phyloP scores from a whole-genome alignment of 1,139 yeast species.

The Candida labiduridarum region DNA sequence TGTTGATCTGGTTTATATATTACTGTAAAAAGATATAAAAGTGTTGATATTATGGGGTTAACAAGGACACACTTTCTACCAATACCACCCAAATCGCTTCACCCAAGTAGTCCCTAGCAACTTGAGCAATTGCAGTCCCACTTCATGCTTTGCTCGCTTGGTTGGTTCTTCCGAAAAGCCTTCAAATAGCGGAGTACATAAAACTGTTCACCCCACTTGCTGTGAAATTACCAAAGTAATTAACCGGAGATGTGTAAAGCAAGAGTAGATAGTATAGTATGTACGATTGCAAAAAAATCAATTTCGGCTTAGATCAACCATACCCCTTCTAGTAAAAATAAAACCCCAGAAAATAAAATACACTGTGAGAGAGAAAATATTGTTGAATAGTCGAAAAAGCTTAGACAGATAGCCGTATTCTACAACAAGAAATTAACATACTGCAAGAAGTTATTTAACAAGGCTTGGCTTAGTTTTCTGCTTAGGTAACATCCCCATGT shows the following conservation, averaged over 20 bases:
- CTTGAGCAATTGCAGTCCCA: neutral
- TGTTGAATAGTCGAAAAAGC: neutral
- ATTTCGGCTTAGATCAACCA: slow-evolving; percentile 2
- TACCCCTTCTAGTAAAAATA: slow-evolving; percentile 4
- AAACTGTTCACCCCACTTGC: neutral
- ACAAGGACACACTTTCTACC: neutral
- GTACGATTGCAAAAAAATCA: neutral
- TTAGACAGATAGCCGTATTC: neutral
- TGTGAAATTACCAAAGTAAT: neutral
- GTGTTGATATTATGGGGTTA: neutral
- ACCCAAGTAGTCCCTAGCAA: neutral
- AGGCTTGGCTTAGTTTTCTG: neutral
- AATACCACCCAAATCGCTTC: neutral
- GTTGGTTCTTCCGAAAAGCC: neutral
- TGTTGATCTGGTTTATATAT: neutral
- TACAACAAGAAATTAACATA: neutral
- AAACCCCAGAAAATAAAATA: neutral
- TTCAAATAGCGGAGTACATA: neutral
- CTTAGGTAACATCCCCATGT: no score
- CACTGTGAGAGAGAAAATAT: neutral
- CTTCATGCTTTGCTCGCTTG: neutral
- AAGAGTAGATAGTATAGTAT: neutral
- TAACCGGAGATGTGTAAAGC: neutral
- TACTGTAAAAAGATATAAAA: neutral
- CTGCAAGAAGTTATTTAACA: neutral